phyloP scores from a whole-genome alignment of 257 asterid species.

The Voacanga thouarsii region DNA sequence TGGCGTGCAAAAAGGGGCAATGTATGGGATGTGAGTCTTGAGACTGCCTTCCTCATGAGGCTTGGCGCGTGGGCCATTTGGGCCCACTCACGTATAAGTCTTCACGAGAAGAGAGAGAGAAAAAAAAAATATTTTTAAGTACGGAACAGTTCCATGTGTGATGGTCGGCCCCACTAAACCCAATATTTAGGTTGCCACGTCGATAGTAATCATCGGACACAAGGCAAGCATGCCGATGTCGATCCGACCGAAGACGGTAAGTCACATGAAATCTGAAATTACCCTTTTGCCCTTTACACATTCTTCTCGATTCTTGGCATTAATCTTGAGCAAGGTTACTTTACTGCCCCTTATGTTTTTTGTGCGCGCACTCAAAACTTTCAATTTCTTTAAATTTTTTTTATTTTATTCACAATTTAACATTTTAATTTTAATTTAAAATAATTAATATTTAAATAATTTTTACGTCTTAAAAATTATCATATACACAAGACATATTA shows the following conservation, averaged over 20 bases:
- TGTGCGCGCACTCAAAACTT: not conserved
- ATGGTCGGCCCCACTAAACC: not conserved
- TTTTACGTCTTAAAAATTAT: no score
- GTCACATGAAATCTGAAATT: not conserved
- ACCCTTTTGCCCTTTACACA: not conserved
- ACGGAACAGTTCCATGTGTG: constrained; percentile 1
- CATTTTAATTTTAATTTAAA: no score
- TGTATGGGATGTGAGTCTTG: no score
- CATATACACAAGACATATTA: no score
- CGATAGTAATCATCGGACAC: not conserved
- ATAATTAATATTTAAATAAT: no score
- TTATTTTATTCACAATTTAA: no score
- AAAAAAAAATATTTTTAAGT: no score
- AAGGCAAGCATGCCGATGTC: not conserved
- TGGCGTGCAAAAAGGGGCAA: no score
- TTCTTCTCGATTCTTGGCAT: not conserved
- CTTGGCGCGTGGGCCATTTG: no score
- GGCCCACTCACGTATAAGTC: not conserved
- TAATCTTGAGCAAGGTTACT: not conserved
- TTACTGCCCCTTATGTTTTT: not conserved
- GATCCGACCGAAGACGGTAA: not conserved
- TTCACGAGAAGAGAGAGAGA: constrained; percentile 1
- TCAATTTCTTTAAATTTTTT: not conserved
- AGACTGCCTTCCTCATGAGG: no score
- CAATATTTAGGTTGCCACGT: not conserved